phyloP scores from a whole-genome alignment of 208 protist species.

The Porcisia hertigi region DNA sequence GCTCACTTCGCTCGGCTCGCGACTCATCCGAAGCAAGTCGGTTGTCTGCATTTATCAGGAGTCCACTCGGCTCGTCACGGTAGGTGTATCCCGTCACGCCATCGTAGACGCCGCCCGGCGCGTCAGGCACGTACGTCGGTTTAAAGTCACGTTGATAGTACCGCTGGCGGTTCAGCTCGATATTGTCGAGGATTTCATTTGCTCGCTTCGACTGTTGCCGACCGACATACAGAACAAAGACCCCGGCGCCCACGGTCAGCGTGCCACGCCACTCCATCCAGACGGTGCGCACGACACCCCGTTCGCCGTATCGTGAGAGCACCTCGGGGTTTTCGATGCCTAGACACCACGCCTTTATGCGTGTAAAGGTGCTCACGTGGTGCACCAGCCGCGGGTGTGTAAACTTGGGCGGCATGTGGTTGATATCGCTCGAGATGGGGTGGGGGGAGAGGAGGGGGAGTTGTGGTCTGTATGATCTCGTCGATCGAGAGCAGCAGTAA shows the following conservation, averaged over 20 bases:
- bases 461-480: no score
- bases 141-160: constrained; percentile 78
- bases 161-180: constrained; percentile 78
- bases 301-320: constrained; percentile 68
- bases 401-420: constrained; percentile 38
- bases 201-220: constrained; percentile 55
- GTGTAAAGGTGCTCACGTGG: constrained; percentile 59
- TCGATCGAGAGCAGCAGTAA: no score
- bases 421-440: neutral
- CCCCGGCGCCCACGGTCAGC: constrained; percentile 47
- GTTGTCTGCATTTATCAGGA: constrained; percentile 73
- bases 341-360: constrained; percentile 75
- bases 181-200: constrained; percentile 86
- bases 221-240: constrained; percentile 44
- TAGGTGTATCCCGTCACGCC: constrained; percentile 67
- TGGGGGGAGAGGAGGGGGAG: neutral
- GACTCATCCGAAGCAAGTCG: constrained; percentile 48
- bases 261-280: constrained; percentile 82
- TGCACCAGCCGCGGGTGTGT: constrained; percentile 34
- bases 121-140: constrained; percentile 64
- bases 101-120: constrained; percentile 72
- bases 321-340: constrained; percentile 70
- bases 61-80: constrained; percentile 58
- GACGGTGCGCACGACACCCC: constrained; percentile 52
- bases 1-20: constrained; percentile 36